Evolutionary conservation across 257 asterid genomes (phyloP).

Genomic region (Cinchona pubescens): DNA sequence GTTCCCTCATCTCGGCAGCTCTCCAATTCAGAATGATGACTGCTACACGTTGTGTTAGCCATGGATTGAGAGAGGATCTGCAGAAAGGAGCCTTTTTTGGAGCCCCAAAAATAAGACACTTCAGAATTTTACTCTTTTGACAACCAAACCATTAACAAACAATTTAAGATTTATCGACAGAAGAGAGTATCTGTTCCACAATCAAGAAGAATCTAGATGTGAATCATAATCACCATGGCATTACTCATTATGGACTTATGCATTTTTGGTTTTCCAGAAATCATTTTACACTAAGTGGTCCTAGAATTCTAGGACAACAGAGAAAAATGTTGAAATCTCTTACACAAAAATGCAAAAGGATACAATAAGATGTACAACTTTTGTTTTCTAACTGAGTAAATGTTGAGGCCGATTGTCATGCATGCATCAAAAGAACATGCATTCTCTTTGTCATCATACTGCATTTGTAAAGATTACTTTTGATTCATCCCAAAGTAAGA

Average conservation of each 20-base stretch:
- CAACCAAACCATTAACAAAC: not conserved
- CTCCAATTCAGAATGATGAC: slow-evolving; percentile 30
- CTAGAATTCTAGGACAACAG: not conserved
- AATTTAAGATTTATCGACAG: not conserved
- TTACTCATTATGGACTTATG: no score
- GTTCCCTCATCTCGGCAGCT: slow-evolving; percentile 60
- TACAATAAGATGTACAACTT: not conserved
- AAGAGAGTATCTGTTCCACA: not conserved
- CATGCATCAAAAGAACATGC: not conserved
- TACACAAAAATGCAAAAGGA: not conserved
- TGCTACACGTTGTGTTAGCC: slow-evolving; percentile 48
- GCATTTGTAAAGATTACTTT: not conserved
- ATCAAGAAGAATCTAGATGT: not conserved
- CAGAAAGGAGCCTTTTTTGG: slow-evolving; percentile 45
- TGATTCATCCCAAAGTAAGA: not conserved
- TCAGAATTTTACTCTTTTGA: slow-evolving; percentile 8
- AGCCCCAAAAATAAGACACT: slow-evolving; percentile 25
- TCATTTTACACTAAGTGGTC: no score
- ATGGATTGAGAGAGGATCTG: slow-evolving; percentile 55
- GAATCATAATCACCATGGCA: not conserved
- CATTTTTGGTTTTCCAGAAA: no score
- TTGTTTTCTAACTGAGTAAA: not conserved
- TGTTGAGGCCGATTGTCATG: not conserved
- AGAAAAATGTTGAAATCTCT: not conserved
- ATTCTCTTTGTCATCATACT: not conserved